Base-by-base conservation (phyloP, 129 eudicot species). In the Flaveria bidentis region DNA sequence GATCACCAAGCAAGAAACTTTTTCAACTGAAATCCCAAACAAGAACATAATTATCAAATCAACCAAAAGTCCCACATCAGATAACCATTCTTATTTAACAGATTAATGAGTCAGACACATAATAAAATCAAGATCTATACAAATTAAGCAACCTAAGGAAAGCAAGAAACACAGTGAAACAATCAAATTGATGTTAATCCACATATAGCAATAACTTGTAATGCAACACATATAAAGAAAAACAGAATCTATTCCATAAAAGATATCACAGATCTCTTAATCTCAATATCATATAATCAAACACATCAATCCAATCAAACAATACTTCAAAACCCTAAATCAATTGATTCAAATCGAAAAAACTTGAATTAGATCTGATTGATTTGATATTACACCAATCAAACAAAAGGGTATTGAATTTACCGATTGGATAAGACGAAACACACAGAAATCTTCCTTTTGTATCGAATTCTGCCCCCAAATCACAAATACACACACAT, bases 391-490 rank as follows among this genome's bases (percentile, higher is more conserved):
- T 55, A 52, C 22, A 66, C 22, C 16, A 75, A 69, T 69, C 50
- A 50, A 78, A 69, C 25, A 74, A 45, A 78, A 52, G 77, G 76
- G 76, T 45, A 74, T 53, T 56, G 25, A 49, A 86, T 90, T 88
- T 84, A 88, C 90, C 74, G 49, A 86, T 78, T 85, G 86, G 88
- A 83, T 82, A 83, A 77, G 18, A 61, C 77, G 82, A 58, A 79
- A 60, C 39, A 28, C 49, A 51, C 28, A 51, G 77, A 28, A 74
- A 69, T 78, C 46, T 55, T 41, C 47, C 67, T 72, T 60, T 64
- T 73, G 81, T 23, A 76, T 69, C 69, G 17, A 80, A 53, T 80
- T 67, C 16, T 66, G 69, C 79, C 53, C 80, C 69, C 33, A 80
- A 73, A 7, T 63, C 39, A 64, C 73, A 51, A 56, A 69, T 56